Percentiles rank a stretch among this genome's conserved stretches.
Conservation (phyloP, 1,284 basidiomycete genomes). For the Pterula multifida region DNA sequence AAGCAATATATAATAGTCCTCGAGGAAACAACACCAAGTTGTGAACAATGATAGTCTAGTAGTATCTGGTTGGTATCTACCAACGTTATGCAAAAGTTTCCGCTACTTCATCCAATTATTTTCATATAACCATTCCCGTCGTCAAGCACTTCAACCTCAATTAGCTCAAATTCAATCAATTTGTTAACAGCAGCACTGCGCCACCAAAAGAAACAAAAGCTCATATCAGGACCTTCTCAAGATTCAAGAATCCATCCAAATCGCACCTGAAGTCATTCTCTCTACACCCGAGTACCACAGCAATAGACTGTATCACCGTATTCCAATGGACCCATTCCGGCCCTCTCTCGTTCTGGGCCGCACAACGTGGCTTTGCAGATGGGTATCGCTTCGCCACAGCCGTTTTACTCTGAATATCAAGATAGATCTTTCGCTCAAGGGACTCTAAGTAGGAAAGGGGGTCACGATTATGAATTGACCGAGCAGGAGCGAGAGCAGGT, state of each 20-base stretch:
- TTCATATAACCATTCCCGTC: background rate
- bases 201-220: background rate
- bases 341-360: background rate
- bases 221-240: background rate
- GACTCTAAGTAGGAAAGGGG: background rate
- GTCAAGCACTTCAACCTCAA: background rate
- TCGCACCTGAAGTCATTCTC: background rate
- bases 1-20: too few relatives aligned
- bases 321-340: background rate
- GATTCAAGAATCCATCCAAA: background rate
- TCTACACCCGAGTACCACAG: background rate
- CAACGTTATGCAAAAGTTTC: background rate
- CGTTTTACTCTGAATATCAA: background rate
- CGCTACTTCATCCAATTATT: background rate
- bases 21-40: too few relatives aligned
- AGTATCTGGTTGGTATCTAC: too few relatives aligned
- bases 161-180: background rate
- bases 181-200: background rate
- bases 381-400: background rate
- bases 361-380: background rate
- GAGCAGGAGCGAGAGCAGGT: background rate
- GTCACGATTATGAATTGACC: background rate
- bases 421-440: background rate
- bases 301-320: background rate
- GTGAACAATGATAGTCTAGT: too few relatives aligned